Evolutionary conservation across 1,284 basidiomycete genomes (phyloP), one percentile per base, ranked within the genome.

Genomic region (Apiotrichum mycotoxinovorans): DNA sequence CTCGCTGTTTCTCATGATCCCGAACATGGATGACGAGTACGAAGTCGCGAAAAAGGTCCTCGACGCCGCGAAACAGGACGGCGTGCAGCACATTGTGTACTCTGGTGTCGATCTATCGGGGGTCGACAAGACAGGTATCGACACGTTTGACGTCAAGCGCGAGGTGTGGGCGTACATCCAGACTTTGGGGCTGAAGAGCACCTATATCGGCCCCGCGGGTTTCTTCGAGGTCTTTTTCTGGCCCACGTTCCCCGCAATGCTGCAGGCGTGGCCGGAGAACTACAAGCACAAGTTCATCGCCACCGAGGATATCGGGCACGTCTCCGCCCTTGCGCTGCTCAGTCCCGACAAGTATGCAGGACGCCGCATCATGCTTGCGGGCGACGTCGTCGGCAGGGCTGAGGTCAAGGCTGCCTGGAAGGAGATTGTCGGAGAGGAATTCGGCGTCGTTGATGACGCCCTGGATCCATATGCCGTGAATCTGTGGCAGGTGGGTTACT

Each of bases 71-170:
- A 66, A 64, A 41, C 56, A 58, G 22, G 69, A 70, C 17, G 74
- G 74, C 23, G 75, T 79, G n/a, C 65, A 75, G 60, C 75, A 78
- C 55, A 72, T 79, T 46, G 74, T 79, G 23, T 78, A 75, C 56
- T 75, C 65, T 20, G 63, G 62, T 3, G 54, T 52, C 18, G 64
- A 69, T 34, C 61, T 52, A 27, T 26, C 20, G 5, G 51, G 42
- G 12, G 42, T 37, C 2, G 22, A 20, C 3, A 15, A 27, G 15
- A 37, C 23, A 9, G 51, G 51, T 1, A 45, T 52, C 30, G 51
- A 25, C 7, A n/a, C 37, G 33, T 52, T 42, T 25, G 50, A 51
- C 27, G 17, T 43, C 27, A 51, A 51, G 40, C 50, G 50, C 30
- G 50, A 14, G 26, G 40, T 41, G 1, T 51, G 50, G 50, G 35